Conservation (phyloP, 768 basidiomycete genomes). For the Ramaria sp. region DNA sequence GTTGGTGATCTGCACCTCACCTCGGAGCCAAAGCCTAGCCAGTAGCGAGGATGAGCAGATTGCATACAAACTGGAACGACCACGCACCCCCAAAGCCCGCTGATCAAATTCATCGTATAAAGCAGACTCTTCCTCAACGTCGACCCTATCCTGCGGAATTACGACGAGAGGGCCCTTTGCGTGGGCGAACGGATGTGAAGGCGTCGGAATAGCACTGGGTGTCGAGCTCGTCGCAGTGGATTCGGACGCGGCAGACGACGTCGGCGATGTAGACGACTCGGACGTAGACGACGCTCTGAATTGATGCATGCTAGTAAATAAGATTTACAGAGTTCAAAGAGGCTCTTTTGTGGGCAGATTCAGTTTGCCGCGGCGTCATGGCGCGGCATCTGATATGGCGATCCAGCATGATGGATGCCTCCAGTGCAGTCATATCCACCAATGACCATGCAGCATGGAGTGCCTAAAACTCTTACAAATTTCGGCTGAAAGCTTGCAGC, state of each 20-base stretch:
- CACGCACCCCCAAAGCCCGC: neutral
- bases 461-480: no score
- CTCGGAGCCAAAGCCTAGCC: constrained; percentile 9
- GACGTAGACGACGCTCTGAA: no score
- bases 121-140: constrained; percentile 56
- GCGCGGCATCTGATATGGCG: no score
- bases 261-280: neutral
- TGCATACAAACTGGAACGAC: neutral
- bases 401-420: no score
- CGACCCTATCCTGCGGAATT: constrained; percentile 41
- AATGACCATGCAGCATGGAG: no score
- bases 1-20: constrained; percentile 19
- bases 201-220: neutral
- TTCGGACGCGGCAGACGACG: neutral
- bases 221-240: neutral
- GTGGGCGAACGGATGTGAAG: constrained; percentile 35
- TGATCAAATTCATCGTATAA: constrained; percentile 51
- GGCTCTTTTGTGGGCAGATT: no score
- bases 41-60: neutral
- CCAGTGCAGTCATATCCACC: no score
- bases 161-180: constrained; percentile 40
- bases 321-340: no score
- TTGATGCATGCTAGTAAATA: no score
- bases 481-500: no score
- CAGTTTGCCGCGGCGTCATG: no score